Conservation (phyloP, 2,329 filamentous ascomycete species). For the Fusarium ambrosium region DNA sequence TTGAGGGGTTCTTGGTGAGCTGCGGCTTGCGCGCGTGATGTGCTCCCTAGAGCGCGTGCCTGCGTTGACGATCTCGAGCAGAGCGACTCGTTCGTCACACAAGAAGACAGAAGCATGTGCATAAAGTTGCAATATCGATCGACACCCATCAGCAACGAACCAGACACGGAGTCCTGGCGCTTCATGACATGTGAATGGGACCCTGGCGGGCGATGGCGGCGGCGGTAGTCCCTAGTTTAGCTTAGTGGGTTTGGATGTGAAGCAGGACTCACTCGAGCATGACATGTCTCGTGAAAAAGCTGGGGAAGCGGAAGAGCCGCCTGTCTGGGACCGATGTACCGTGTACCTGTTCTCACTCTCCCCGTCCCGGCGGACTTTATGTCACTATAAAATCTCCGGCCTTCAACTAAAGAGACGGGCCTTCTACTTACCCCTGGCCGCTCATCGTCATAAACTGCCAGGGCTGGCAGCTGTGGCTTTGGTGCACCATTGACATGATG, state of each 20-base stretch:
- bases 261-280: slow-evolving; percentile 21
- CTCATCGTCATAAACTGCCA: slow-evolving; percentile 7
- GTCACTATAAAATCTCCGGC: slow-evolving; percentile 9
- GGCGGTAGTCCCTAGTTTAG: slow-evolving; percentile 40
- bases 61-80: slow-evolving; percentile 16
- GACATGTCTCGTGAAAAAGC: slow-evolving; percentile 31
- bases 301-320: slow-evolving; percentile 31
- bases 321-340: slow-evolving; percentile 10
- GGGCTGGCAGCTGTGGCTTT: neutral
- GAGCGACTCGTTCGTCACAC: slow-evolving; percentile 4
- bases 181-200: slow-evolving; percentile 40
- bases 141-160: slow-evolving; percentile 14
- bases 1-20: slow-evolving; percentile 1
- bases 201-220: slow-evolving; percentile 21
- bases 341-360: neutral
- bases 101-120: slow-evolving; percentile 16
- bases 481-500: neutral
- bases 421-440: slow-evolving; percentile 3
- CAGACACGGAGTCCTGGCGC: slow-evolving; percentile 7
- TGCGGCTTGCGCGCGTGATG: slow-evolving; percentile 34
- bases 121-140: slow-evolving; percentile 30
- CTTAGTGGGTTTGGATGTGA: slow-evolving; percentile 22
- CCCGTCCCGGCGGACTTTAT: slow-evolving; percentile 12
- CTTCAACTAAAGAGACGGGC: slow-evolving; percentile 1
- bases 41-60: slow-evolving; percentile 21